Percentiles rank a stretch among this genome's conserved stretches.
phyloP scores from a whole-genome alignment of 768 basidiomycete genomes.

The Tulasnella sp. region DNA sequence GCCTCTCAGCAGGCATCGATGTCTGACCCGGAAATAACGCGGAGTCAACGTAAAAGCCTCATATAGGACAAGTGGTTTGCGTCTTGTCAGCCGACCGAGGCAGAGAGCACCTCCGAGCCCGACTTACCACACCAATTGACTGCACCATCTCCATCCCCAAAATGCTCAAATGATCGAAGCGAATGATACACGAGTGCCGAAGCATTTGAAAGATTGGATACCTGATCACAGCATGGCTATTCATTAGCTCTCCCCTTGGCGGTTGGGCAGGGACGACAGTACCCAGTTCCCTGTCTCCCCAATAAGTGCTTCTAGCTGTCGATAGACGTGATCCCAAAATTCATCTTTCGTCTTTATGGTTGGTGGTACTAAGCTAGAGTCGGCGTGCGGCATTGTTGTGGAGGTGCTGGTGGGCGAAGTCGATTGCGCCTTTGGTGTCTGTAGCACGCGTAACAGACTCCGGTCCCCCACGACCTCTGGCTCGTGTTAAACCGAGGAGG shows the following conservation, averaged over 20 bases:
- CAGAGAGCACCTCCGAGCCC: no score
- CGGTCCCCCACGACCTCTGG: no score
- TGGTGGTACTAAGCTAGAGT: slow-evolving; percentile 65
- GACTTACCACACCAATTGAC: slow-evolving; percentile 94
- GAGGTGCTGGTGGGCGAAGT: not conserved
- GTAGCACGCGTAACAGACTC: no score
- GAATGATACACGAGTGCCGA: slow-evolving; percentile 76
- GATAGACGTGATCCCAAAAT: slow-evolving; percentile 75
- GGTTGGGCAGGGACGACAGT: slow-evolving; percentile 30
- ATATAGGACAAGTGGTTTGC: no score
- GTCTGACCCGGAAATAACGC: slow-evolving; percentile 52
- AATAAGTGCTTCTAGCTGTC: slow-evolving; percentile 58
- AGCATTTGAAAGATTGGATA: slow-evolving; percentile 81
- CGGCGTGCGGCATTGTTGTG: slow-evolving; percentile 72
- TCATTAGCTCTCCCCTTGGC: slow-evolving; percentile 7
- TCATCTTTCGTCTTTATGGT: slow-evolving; percentile 66
- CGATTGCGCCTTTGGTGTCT: not conserved
- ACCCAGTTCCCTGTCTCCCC: slow-evolving; percentile 77
- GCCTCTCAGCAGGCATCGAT: slow-evolving; percentile 26
- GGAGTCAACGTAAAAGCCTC: slow-evolving; percentile 83
- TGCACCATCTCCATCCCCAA: slow-evolving; percentile 58
- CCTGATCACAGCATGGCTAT: slow-evolving; percentile 47
- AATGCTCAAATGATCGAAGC: slow-evolving; percentile 63
- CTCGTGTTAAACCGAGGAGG: no score
- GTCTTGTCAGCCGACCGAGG: no score